A percentile compares a stretch with the other conserved stretches of the same genome.
Evolutionary conservation across 2,329 filamentous ascomycete genomes (phyloP).

Genomic region (Colletotrichum brevisporum): DNA sequence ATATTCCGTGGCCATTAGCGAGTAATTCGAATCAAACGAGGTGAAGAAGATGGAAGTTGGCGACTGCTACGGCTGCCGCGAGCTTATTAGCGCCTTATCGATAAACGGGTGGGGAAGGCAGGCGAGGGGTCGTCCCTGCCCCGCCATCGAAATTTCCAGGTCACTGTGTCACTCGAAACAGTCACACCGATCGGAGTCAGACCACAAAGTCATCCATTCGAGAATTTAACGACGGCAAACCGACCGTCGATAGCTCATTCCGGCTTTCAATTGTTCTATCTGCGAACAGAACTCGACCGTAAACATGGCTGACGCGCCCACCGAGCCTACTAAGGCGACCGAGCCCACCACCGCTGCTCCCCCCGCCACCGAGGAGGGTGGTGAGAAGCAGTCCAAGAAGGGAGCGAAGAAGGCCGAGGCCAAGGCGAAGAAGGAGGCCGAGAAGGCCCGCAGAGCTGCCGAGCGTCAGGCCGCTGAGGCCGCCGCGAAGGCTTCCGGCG

Average conservation of each 20-base stretch:
- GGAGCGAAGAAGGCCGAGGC: conserved; percentile 86
- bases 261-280: no score
- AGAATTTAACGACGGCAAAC: background rate
- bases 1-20: background rate
- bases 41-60: no score
- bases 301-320: conserved; percentile 53
- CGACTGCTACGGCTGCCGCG: no score
- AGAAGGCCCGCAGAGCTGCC: conserved; percentile 72
- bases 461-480: conserved; percentile 69
- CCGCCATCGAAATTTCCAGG: conserved; percentile 38
- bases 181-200: conserved; percentile 26
- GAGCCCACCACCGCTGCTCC: conserved; percentile 43
- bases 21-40: no score
- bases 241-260: no score
- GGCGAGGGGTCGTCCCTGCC: conserved; percentile 36
- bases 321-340: conserved; percentile 43
- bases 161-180: conserved; percentile 13
- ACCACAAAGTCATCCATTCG: conserved; percentile 28
- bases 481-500: conserved; percentile 74
- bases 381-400: conserved; percentile 73
- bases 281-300: background rate
- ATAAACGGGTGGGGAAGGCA: background rate
- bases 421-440: conserved; percentile 90
- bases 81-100: conserved; percentile 2
- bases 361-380: conserved; percentile 43